Base-by-base conservation (phyloP, 73 alveolate species). In the Durusdinium trenchii region DNA sequence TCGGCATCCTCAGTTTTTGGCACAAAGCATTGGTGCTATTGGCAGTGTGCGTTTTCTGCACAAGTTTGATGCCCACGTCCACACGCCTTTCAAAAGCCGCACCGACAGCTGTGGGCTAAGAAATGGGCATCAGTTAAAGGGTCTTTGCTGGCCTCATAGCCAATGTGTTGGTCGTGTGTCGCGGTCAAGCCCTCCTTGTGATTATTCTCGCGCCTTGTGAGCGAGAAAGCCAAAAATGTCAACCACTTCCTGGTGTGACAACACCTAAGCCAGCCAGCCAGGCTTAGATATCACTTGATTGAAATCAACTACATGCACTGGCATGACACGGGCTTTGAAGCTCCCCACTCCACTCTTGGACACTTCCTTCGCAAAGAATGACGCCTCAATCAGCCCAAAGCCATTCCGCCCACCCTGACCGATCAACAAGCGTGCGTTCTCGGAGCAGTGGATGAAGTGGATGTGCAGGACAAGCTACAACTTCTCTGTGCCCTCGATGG, bases 221-320 rank as follows among this genome's bases (percentile, higher is more conserved):
- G 95, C 95, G 35, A 86, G 82, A 46, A 86, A 86, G 67, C 83
- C 82, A 47, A 86, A 86, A 45, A 86, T 86, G n/a, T 86, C 95
- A 64, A 86, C 95, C n/a, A 86, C 95, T 64, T 86, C 95, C 82
- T 86, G 95, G 95, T 86, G 95, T 23, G 95, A 86, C 38, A 86
- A 64, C 35, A 86, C 95, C 95, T 86, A 60, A 48, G 42, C 12
- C 20, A 38, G 28, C 75, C 50, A 35, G 36, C 35, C 10, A 35
- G 43, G 46, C 28, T 26, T 35, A 67, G 82, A 12, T 12, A 16
- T 67, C 42, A 16, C 84, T 1, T 69, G 38, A 36, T 2, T 16
- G 23, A 30, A 45, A 76, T 1, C 64, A 28, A 45, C 40, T 1
- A 9, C 35, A 3, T 45, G 62, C 67, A 40, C 60, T 12, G 28